Evolutionary conservation across 2,329 filamentous ascomycete species (phyloP), one percentile per base, ranked within the genome.

Genomic region (Aureobasidium namibiae): DNA sequence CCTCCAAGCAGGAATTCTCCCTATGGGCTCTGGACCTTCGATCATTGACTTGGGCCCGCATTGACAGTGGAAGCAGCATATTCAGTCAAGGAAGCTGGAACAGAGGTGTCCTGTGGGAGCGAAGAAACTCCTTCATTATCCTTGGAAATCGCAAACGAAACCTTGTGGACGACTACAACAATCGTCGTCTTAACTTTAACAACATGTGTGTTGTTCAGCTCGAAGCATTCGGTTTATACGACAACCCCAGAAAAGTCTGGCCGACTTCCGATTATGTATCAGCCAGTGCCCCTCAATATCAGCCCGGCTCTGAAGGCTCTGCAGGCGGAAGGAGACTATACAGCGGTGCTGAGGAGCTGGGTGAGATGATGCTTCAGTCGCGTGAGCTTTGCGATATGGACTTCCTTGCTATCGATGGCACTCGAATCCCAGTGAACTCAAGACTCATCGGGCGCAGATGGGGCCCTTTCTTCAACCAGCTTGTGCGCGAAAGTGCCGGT

Each of bases 31-130:
- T 99, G 49, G 92, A 99, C 69, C 75, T 99, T 59, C 85, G 87
- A 61, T 94, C 87, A 0, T 76, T 99, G 57, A 94, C 88, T 0
- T 99, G 94, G 94, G 92, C 88, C 59, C 88, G 92, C 9, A 97
- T 99, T 64, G 94, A 99, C 73, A 94, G 92, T 0, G 92, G 92
- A 24, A 92, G 89, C 9, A 92, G 86, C 63, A 92, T 97, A 3
- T 97, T 99, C 72, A 92, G 90, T 67, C 90, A 96, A 70, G 94
- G 94, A 45, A 97, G 92, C 73, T 99, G 94, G 94, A 99, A 99
- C 70, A 82, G 94, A 60, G 94, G 94, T 41, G 84, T 99, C 31
- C 74, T 99, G 8, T 99, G 94, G 94, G 89, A 89, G 68, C 83
- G 92, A 44, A 83, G 94, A 63, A 99, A 96, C 70, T 90, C 90